Evolutionary conservation across 129 eudicot species (phyloP), one percentile per base, ranked within the genome.

Genomic region (Cynara cardunculus): DNA sequence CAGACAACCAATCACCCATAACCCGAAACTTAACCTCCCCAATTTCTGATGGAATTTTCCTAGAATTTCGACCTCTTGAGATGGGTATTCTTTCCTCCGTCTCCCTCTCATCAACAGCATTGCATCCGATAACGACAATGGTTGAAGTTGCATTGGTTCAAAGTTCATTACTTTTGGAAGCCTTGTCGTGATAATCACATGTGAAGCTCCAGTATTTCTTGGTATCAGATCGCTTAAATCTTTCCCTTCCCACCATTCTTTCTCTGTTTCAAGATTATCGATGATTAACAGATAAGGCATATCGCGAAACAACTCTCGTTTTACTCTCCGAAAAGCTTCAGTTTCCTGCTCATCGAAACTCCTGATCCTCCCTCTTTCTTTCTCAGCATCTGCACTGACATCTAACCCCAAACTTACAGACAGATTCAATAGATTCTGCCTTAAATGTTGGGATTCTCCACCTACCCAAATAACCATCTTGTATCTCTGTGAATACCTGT

Each of bases 201-300:
- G 98, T 67, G 96, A 88, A 35, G 94, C 96, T 30, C 96, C 96
- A 0, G 97, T 91, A 74, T 91, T 89, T 79, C 96, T 80, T 44
- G 96, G 98, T 25, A 94, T 90, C 68, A 94, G 71, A 73, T 94
- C 97, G 69, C 88, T 93, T 39, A 94, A 84, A 82, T 94, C 98
- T 78, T 89, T 94, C 39, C 97, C 97, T 74, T 94, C 98, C 97
- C 98, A 94, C 98, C 97, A 94, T 80, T 91, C 96, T 59, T 88
- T 91, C 86, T 94, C 98, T 0, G 91, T 87, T 78, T 94, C 97
- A 1, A 94, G 93, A 80, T 94, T 87, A 80, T 91, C 97, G 1
- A 94, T 91, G 25, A 94, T 88, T 8, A 94, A 41, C 24, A 94
- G 69, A 82, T 94, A 94, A 0, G 98, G 97, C 93, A 86, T 87